Evolutionary conservation across 345 rosid genomes (phyloP), one percentile per base, ranked within the genome.

Genomic region (Clarkia xantiana): DNA sequence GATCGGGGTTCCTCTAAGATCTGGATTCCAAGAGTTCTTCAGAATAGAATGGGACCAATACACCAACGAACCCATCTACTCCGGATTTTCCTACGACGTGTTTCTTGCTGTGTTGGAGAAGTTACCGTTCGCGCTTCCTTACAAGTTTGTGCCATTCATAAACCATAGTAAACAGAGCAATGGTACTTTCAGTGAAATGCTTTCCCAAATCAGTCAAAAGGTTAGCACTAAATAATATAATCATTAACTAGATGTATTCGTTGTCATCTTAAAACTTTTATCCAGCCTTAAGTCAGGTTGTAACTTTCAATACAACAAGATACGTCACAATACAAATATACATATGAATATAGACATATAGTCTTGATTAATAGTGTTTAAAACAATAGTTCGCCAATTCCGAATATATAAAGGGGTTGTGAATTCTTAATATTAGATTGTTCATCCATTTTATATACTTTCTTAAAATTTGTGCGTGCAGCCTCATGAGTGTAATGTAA

Each of bases 81-180:
- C 65, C 4, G 66, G 73, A 18, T 68, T 50, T 52, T 44, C 42
- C 40, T 47, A 47, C 3, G 69, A 68, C 22, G 51, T 63, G 2
- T 68, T 68, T 38, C 0, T 34, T 0, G 63, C 53, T 0, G 69
- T 52, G 14, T 0, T 53, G 47, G 42, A 48, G 2, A 6, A 1
- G 19, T 60, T 68, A 15, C 69, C 62, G 7, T 63, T 47, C 29
- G 62, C 62, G 7, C 4, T 63, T 45, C 51, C 55, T n/a, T 12
- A 44, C 18, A 11, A 52, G 49, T 18, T 12, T 17, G 25, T 51
- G 48, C 69, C 69, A 3, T 63, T 46, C 23, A 18, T n/a, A 14
- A 51, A 50, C 2, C 38, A 42, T 2, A 42, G 56, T 9, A 11
- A 55, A 17, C 49, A 45, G 12, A 47, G 42, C 14, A 54, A 54